A percentile compares a stretch with the other conserved stretches of the same genome.
Conservation (phyloP, 1,284 basidiomycete genomes). For the Trichosporon faecale region DNA sequence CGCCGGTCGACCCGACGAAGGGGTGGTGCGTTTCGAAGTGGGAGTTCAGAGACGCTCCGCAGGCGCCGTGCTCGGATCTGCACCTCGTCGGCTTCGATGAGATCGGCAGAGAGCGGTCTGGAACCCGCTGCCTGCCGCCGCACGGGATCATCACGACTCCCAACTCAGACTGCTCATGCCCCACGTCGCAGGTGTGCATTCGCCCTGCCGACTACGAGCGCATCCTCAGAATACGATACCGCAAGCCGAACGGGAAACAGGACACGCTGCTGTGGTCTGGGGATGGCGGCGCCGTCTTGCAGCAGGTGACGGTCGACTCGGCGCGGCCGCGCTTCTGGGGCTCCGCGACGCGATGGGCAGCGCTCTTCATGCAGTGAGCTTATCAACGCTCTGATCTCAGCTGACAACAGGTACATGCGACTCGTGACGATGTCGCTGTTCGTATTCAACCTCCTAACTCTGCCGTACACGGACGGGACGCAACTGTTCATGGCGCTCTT, state of each 20-base stretch:
- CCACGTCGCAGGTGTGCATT: conserved; percentile 36
- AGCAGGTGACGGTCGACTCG: conserved; percentile 32
- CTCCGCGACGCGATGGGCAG: conserved; percentile 30
- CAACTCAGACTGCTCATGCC: conserved; percentile 9
- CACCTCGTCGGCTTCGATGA: conserved; percentile 18
- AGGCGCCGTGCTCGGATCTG: conserved; percentile 13
- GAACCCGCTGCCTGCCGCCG: conserved; percentile 32
- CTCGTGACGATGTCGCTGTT: conserved; percentile 45
- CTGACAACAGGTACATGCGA: conserved; percentile 36
- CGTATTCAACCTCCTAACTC: conserved; percentile 49
- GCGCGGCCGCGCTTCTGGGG: conserved; percentile 28
- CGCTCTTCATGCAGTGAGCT: conserved; percentile 38
- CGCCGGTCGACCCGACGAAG: neutral
- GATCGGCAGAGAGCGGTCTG: conserved; percentile 9
- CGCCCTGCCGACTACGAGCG: conserved; percentile 27
- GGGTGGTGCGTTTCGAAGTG: conserved; percentile 23
- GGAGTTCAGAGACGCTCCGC: conserved; percentile 14
- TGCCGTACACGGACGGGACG: conserved; percentile 45
- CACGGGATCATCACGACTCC: conserved; percentile 31
- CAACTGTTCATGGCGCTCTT: conserved; percentile 37
- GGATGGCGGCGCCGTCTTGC: conserved; percentile 30
- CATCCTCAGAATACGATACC: conserved; percentile 36
- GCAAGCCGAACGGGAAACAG: conserved; percentile 1
- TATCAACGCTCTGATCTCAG: too few species aligned
- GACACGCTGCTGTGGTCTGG: conserved; percentile 40